These are phyloP conservation scores for Torulaspora microellipsoides DNA, from an alignment of 805 yeast genomes.

Conservation along the genomic window DNA sequence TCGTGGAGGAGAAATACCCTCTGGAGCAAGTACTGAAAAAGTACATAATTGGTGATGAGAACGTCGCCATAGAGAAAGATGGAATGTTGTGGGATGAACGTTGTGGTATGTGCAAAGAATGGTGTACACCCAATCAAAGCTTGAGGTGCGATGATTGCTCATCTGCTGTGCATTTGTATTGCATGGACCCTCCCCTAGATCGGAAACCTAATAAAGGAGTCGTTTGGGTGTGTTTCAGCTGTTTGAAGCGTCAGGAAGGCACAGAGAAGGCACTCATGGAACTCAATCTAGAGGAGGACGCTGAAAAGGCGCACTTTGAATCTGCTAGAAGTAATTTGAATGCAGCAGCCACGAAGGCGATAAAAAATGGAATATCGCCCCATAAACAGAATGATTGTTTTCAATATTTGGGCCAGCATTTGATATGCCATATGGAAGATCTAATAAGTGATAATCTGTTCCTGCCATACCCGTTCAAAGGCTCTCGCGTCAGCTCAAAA, in stretches of 20 bases:
- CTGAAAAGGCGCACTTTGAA: conserved; percentile 2
- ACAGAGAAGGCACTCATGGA: conserved; percentile 19
- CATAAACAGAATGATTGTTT: conserved; percentile 24
- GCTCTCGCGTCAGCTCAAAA: conserved; percentile 22
- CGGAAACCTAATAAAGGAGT: conserved; percentile 82
- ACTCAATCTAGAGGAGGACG: conserved; percentile 7
- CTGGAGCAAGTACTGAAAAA: conserved; percentile 23
- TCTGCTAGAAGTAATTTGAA: conserved; percentile 14
- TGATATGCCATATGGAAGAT: conserved; percentile 22
- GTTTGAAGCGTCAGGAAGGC: conserved; percentile 58
- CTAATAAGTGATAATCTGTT: conserved; percentile 15
- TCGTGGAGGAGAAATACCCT: conserved; percentile 52
- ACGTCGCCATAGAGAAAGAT: not conserved
- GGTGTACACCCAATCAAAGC: conserved; percentile 75
- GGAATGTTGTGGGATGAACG: conserved; percentile 28
- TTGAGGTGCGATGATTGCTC: conserved; percentile 78
- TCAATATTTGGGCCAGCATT: conserved; percentile 30
- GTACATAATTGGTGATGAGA: conserved; percentile 17
- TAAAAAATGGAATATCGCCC: conserved; percentile 8
- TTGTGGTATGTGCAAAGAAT: conserved; percentile 75
- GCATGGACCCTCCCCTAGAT: conserved; percentile 78
- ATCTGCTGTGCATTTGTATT: conserved; percentile 67
- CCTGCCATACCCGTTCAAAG: conserved; percentile 29
- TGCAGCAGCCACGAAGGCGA: conserved; percentile 15
- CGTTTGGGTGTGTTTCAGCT: conserved; percentile 83